These are phyloP conservation scores for Thermothielavioides terrestris DNA, from an alignment of 495 filamentous ascomycete species.

Conservation along the genomic window DNA sequence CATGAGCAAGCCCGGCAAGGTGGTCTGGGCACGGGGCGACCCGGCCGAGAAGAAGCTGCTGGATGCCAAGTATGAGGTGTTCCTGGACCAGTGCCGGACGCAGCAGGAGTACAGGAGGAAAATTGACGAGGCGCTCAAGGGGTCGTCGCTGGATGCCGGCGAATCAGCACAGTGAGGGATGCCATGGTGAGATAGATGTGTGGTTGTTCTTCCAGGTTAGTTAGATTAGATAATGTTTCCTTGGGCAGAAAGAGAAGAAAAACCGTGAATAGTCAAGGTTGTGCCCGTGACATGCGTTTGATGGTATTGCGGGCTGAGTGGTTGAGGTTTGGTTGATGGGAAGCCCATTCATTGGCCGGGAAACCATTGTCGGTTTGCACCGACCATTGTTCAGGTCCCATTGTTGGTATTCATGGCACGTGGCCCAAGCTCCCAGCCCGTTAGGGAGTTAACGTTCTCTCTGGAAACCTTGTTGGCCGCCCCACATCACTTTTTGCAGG, in stretches of 20 bases:
- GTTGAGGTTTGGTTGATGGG: no score
- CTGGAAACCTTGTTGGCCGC: neutral
- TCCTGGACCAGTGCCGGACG: constrained; percentile 66
- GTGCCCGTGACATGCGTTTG: neutral
- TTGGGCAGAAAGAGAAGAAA: no score
- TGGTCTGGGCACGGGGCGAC: constrained; percentile 63
- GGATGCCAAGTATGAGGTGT: constrained; percentile 75
- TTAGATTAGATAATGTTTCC: no score
- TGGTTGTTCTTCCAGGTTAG: neutral
- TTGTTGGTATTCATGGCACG: no score
- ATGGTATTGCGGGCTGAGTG: no score
- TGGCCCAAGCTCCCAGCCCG: constrained; percentile 5
- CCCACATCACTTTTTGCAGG: neutral
- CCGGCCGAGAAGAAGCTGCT: constrained; percentile 68
- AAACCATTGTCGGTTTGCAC: neutral
- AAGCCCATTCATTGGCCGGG: neutral
- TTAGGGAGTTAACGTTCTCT: neutral
- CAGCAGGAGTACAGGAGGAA: constrained; percentile 64
- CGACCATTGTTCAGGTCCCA: no score
- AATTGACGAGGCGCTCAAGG: constrained; percentile 53
- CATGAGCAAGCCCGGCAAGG: constrained; percentile 88
- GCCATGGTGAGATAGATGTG: neutral
- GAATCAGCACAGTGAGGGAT: neutral
- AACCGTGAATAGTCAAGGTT: no score
- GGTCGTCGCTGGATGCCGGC: constrained; percentile 26